Evolutionary conservation across 1,284 basidiomycete species (phyloP).

Genomic region (Stygiomarasmius scandens): DNA sequence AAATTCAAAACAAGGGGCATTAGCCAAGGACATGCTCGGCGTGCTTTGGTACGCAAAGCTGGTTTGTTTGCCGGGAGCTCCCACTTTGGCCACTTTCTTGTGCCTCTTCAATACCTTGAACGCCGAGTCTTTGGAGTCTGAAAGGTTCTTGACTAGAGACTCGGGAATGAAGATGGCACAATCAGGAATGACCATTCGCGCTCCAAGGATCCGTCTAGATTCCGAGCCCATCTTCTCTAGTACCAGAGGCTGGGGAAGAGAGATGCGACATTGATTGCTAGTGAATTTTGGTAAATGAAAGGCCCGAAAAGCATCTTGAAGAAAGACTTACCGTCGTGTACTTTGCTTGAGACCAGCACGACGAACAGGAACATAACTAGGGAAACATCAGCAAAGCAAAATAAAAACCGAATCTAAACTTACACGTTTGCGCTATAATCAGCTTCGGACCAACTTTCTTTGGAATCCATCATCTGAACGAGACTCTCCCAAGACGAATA

Average conservation of each 20-base stretch:
- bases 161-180: slow-evolving; percentile 49
- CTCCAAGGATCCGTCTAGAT: slow-evolving; percentile 42
- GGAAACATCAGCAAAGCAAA: neutral
- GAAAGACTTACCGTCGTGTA: slow-evolving; percentile 40
- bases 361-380: slow-evolving; percentile 53
- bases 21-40: slow-evolving; percentile 47
- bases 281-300: neutral
- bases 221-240: slow-evolving; percentile 29
- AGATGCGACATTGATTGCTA: slow-evolving; percentile 51
- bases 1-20: slow-evolving; percentile 52
- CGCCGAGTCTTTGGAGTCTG: slow-evolving; percentile 43
- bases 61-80: slow-evolving; percentile 39
- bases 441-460: slow-evolving; percentile 54
- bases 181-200: slow-evolving; percentile 51
- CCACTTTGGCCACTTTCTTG: slow-evolving; percentile 30
- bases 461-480: slow-evolving; percentile 42
- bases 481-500: slow-evolving; percentile 49
- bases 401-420: slow-evolving; percentile 19
- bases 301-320: neutral
- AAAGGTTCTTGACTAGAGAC: slow-evolving; percentile 38
- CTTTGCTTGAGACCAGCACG: slow-evolving; percentile 44
- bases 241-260: slow-evolving; percentile 49
- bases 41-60: slow-evolving; percentile 59
- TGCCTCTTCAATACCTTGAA: slow-evolving; percentile 46
- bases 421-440: slow-evolving; percentile 60